These are phyloP conservation scores for Paramyrothecium roridum DNA, from an alignment of 2,329 filamentous ascomycete species.

Conservation along the genomic window DNA sequence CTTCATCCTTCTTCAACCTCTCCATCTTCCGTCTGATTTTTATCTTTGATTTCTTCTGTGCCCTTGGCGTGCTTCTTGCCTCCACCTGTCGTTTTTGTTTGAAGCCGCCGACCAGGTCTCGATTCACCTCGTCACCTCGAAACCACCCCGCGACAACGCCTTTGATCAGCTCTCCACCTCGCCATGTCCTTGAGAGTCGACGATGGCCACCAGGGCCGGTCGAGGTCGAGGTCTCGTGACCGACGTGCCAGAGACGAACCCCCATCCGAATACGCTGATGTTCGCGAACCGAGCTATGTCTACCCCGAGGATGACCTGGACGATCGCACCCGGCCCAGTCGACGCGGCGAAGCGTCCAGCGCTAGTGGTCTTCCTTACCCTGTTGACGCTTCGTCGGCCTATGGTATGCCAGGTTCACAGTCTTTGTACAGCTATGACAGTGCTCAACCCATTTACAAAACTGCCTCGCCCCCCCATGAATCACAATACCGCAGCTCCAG, in stretches of 20 bases:
- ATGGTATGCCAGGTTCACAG: constrained; percentile 33
- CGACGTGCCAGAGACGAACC: constrained; percentile 26
- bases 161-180: background rate
- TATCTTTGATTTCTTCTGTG: too few species aligned
- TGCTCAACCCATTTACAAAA: constrained; percentile 26
- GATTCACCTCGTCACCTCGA: background rate
- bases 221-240: constrained; percentile 42
- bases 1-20: too few species aligned
- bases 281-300: constrained; percentile 38
- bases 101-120: too few species aligned
- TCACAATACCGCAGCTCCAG: constrained; percentile 34
- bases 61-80: too few species aligned
- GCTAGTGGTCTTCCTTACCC: constrained; percentile 33
- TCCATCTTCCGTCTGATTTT: too few species aligned
- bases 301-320: constrained; percentile 40
- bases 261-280: constrained; percentile 32
- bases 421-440: constrained; percentile 38
- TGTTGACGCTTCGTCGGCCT: constrained; percentile 31
- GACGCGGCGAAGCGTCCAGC: constrained; percentile 28
- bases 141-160: background rate
- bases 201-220: constrained; percentile 40
- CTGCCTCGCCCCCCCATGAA: constrained; percentile 28
- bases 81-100: too few species aligned
- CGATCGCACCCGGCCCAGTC: constrained; percentile 25
- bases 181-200: constrained; percentile 52